Base-by-base conservation (phyloP, 2,329 filamentous ascomycete species). In the Plectosphaerella cucumerina region DNA sequence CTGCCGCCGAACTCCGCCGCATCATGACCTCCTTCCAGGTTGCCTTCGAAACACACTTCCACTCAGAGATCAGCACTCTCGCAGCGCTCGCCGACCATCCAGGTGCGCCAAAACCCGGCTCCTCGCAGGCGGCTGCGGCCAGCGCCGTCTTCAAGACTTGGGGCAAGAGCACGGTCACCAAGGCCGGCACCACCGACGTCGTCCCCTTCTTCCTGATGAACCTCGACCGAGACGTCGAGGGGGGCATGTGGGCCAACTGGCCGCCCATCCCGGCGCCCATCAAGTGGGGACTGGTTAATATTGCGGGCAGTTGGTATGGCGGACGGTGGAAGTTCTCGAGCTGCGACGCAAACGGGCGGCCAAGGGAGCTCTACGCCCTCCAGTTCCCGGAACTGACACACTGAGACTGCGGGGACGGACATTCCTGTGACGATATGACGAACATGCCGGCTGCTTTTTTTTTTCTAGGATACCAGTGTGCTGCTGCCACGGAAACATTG, bases 141-240 rank as follows among this genome's bases (percentile, higher is more conserved):
- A 62, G 70, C 3, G 61, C 70, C 6, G 73, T 75, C 2, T 84
- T 85, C 69, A 81, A 81, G 69, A 64, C 70, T 2, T 85, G 81
- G 81, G 81, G 81, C 52, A 84, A 84, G 71, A 77, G 72, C 62
- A 84, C 81, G 2, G 77, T 85, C n/a, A 78, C 72, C 45, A 84
- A 84, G 66, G 81, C 80, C 0, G 80, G 80, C 23, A 71, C 75
- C 35, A 69, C 75, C 17, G 81, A 85, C 53, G 82, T 82, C 0
- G 76, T 86, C 15, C 82, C 82, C 1, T 85, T 87, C 59, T 85
- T 86, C 68, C 61, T 86, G 50, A 64, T 85, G 56, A 86, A 86
- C 60, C 66, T 85, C 20, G 84, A 87, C 62, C 65, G 71, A 41
- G 82, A 76, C 3, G 73, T 70, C 14, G 84, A 87, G 65, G 77